Conservation (phyloP, 805 yeast genomes). For the Isabelozyma pseudorhagii region DNA sequence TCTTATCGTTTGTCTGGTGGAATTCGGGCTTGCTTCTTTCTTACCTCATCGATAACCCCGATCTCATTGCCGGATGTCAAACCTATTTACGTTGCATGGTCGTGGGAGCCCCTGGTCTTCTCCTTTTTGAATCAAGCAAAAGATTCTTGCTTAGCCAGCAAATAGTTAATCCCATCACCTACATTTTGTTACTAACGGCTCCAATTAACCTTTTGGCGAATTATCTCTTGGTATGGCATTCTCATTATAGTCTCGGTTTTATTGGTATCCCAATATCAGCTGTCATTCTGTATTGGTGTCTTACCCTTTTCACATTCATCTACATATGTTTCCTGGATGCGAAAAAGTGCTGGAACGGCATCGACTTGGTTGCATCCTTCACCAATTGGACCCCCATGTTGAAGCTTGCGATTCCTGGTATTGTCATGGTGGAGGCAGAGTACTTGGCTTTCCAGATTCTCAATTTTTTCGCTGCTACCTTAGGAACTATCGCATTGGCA, state of each 20-base stretch:
- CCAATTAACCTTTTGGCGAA: slow-evolving; percentile 63
- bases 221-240: slow-evolving; percentile 66
- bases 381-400: slow-evolving; percentile 28
- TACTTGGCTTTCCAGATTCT: slow-evolving; percentile 28
- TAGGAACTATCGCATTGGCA: slow-evolving; percentile 26
- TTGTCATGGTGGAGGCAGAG: slow-evolving; percentile 30
- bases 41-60: slow-evolving; percentile 45
- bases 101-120: slow-evolving; percentile 70
- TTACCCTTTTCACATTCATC: slow-evolving; percentile 21
- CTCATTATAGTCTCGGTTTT: slow-evolving; percentile 63
- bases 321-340: slow-evolving; percentile 25
- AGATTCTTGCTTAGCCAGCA: slow-evolving; percentile 77
- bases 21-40: slow-evolving; percentile 44
- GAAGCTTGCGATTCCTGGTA: slow-evolving; percentile 43
- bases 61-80: slow-evolving; percentile 50
- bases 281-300: slow-evolving; percentile 63
- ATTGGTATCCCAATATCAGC: slow-evolving; percentile 76
- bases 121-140: slow-evolving; percentile 70
- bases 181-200: slow-evolving; percentile 56
- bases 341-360: slow-evolving; percentile 23
- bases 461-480: slow-evolving; percentile 25
- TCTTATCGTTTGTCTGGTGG: slow-evolving; percentile 41
- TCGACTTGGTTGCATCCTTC: slow-evolving; percentile 6
- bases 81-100: slow-evolving; percentile 51
- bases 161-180: slow-evolving; percentile 74